A percentile compares a stretch with the other conserved stretches of the same genome.
Conservation (phyloP, 305 asterid genomes). For the Rubia balearica region DNA sequence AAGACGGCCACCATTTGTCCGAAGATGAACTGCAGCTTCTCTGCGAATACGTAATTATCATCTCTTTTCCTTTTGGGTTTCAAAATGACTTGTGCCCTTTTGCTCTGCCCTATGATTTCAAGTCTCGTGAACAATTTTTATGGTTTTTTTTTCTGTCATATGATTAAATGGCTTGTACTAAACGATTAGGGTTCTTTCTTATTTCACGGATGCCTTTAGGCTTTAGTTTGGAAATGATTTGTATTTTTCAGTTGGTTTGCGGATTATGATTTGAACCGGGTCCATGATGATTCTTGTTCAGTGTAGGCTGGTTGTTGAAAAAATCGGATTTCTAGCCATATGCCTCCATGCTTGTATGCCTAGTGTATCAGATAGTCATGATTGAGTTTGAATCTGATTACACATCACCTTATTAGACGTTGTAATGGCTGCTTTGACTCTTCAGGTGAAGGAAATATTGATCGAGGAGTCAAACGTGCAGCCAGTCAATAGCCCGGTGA, state of each 20-base stretch:
- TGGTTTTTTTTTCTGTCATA: too few relatives aligned
- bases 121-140: background rate
- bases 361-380: background rate
- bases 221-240: background rate
- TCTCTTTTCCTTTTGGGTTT: background rate
- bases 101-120: background rate
- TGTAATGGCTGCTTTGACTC: background rate
- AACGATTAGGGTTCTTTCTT: background rate
- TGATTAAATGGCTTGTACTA: background rate
- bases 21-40: slow-evolving; percentile 98
- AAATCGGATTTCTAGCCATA: background rate
- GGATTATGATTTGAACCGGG: background rate
- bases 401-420: background rate
- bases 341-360: background rate
- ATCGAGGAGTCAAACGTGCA: slow-evolving; percentile 99
- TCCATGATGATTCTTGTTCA: background rate
- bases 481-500: slow-evolving; percentile 97
- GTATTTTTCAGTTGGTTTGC: background rate
- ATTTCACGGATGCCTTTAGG: slow-evolving; percentile 1
- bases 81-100: background rate
- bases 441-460: slow-evolving; percentile 91
- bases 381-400: background rate
- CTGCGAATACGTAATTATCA: slow-evolving; percentile 73
- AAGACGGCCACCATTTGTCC: slow-evolving; percentile 90
- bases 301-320: background rate